These are phyloP conservation scores for Teunomyces kruisii DNA, from an alignment of 805 yeast species.

Conservation along the genomic window DNA sequence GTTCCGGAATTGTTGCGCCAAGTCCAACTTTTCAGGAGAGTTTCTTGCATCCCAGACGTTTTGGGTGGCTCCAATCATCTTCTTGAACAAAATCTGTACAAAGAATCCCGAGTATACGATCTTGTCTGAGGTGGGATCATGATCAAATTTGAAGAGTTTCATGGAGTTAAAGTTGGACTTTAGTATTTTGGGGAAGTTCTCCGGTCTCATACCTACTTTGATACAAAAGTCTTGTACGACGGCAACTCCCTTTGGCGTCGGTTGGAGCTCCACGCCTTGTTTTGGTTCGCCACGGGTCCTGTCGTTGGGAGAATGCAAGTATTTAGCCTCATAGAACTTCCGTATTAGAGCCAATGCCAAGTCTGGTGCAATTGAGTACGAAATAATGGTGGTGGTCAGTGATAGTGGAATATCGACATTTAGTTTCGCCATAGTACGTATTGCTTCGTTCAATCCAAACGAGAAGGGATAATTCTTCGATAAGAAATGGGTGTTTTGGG, in stretches of 20 bases:
- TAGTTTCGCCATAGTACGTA: constrained; percentile 50
- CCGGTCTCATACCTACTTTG: constrained; percentile 49
- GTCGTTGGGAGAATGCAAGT: constrained; percentile 74
- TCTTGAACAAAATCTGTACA: constrained; percentile 60
- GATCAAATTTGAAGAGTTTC: constrained; percentile 66
- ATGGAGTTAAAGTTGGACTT: constrained; percentile 64
- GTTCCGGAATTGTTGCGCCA: not conserved
- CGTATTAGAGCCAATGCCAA: constrained; percentile 41
- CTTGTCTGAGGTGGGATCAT: constrained; percentile 57
- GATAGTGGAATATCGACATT: constrained; percentile 47
- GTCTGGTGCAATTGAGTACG: constrained; percentile 52
- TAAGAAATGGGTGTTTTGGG: not conserved
- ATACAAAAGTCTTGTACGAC: constrained; percentile 60
- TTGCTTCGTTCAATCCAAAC: constrained; percentile 54
- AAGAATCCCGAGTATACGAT: constrained; percentile 63
- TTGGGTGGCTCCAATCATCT: constrained; percentile 63
- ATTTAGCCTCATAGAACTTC: constrained; percentile 57
- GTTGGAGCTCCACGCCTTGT: constrained; percentile 56
- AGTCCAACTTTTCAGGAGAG: constrained; percentile 41
- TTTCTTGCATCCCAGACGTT: constrained; percentile 67
- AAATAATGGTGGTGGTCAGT: constrained; percentile 52
- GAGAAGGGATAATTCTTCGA: constrained; percentile 46
- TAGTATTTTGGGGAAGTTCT: constrained; percentile 46
- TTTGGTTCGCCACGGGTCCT: constrained; percentile 57
- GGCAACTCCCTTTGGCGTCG: constrained; percentile 89